Evolutionary conservation across 331 rosid species (phyloP).

Genomic region (Malus hybrid): DNA sequence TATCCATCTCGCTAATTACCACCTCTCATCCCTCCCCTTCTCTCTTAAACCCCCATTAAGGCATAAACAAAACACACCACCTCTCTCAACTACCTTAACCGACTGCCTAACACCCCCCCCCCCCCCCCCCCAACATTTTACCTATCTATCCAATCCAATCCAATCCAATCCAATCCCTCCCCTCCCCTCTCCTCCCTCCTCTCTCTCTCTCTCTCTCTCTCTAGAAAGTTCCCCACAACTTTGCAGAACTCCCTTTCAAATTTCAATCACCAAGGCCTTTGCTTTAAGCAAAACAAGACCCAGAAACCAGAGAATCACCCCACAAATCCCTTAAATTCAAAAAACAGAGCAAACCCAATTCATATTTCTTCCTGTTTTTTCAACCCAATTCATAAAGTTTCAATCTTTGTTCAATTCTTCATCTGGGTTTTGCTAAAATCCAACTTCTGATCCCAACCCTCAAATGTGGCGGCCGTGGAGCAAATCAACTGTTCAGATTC

Average conservation of each 20-base stretch:
- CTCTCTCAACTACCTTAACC: conserved; percentile 52
- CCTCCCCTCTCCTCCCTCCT: neutral
- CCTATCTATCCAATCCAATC: neutral
- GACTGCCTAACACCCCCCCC: conserved; percentile 19
- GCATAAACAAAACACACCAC: conserved; percentile 23
- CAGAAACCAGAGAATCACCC: neutral
- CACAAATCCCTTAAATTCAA: neutral
- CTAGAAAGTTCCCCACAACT: neutral
- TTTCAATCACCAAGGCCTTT: conserved; percentile 28
- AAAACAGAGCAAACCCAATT: neutral
- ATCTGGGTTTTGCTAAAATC: neutral
- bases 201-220: neutral
- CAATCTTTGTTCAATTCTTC: neutral
- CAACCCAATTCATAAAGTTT: neutral
- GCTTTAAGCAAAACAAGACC: conserved; percentile 30
- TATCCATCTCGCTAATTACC: conserved; percentile 4
- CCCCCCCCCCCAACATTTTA: neutral
- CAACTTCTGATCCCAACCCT: conserved; percentile 17
- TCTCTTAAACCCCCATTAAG: conserved; percentile 25
- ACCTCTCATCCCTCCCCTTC: conserved; percentile 13
- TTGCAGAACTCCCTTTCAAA: conserved; percentile 18
- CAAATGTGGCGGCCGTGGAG: conserved; percentile 89
- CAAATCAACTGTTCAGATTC: conserved; percentile 59
- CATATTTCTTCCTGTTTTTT: neutral
- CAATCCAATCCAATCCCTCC: neutral